phyloP scores from a whole-genome alignment of 169 alveolate genomes.

The Cryptosporidium xiaoi region DNA sequence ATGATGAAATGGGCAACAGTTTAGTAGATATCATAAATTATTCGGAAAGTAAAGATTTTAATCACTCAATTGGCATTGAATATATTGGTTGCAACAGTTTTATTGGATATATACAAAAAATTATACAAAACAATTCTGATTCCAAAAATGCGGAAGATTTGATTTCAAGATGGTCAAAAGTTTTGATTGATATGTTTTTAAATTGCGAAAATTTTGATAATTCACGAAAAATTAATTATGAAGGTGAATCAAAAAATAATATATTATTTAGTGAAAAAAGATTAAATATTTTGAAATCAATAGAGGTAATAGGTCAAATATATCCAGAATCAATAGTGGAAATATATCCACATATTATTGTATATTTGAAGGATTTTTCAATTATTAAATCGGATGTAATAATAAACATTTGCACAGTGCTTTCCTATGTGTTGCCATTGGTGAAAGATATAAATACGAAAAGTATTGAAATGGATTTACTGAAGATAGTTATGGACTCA shows the following conservation, averaged over 20 bases:
- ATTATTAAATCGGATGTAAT: constrained; percentile 29
- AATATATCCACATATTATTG: constrained; percentile 45
- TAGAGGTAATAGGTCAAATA: constrained; percentile 47
- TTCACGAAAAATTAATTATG: neutral
- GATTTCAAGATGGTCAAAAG: constrained; percentile 52
- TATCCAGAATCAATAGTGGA: constrained; percentile 54
- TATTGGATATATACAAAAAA: neutral
- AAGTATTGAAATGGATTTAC: constrained; percentile 27
- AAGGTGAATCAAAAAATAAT: neutral
- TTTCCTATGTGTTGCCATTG: constrained; percentile 48
- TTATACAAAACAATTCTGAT: constrained; percentile 9
- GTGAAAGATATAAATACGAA: constrained; percentile 10
- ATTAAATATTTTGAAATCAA: constrained; percentile 43
- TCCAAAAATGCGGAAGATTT: neutral
- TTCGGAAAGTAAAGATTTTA: constrained; percentile 51
- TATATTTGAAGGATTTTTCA: constrained; percentile 40
- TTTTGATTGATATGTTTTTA: constrained; percentile 64
- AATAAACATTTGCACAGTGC: constrained; percentile 39
- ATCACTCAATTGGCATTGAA: neutral
- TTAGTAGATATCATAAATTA: constrained; percentile 14
- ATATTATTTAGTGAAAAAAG: constrained; percentile 14
- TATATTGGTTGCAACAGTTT: constrained; percentile 1
- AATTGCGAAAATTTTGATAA: neutral
- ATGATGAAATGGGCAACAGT: constrained; percentile 8
- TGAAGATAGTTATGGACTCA: constrained; percentile 42